phyloP scores from a whole-genome alignment of 192 early-diverging fungal species.

The Radiomyces spectabilis region DNA sequence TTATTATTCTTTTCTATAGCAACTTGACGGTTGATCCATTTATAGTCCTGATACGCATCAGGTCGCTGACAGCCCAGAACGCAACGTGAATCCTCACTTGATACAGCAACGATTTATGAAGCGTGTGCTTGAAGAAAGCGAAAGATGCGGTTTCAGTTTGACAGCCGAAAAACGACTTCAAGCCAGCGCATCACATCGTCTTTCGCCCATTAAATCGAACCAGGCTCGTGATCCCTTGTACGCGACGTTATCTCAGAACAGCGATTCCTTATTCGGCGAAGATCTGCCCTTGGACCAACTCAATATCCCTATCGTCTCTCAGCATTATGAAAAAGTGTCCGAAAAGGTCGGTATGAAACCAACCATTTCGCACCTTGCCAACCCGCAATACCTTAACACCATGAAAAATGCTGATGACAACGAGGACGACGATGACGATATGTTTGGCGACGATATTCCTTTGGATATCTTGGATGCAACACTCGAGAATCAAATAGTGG shows the following conservation, averaged over 20 bases:
- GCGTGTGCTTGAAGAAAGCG: not conserved
- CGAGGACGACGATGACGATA: not conserved
- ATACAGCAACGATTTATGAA: no score
- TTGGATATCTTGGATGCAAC: not conserved
- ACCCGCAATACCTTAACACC: no score
- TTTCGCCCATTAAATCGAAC: no score
- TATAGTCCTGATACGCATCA: no score
- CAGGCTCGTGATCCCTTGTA: no score
- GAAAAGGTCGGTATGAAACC: no score
- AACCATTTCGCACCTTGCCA: not conserved
- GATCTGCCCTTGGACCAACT: slow-evolving; percentile 17
- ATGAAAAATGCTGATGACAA: not conserved
- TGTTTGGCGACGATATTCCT: slow-evolving; percentile 1
- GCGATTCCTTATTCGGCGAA: slow-evolving; percentile 19
- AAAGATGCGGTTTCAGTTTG: not conserved
- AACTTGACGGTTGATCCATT: no score
- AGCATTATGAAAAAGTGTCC: no score
- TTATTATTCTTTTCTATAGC: no score
- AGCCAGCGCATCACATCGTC: no score
- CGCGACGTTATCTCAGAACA: not conserved
- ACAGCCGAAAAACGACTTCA: not conserved
- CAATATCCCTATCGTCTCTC: not conserved
- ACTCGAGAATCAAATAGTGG: not conserved
- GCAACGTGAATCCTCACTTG: no score
- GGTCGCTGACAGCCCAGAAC: no score